Conservation (phyloP, 1,284 basidiomycete genomes). For the Lentinula novae-zelandiae region DNA sequence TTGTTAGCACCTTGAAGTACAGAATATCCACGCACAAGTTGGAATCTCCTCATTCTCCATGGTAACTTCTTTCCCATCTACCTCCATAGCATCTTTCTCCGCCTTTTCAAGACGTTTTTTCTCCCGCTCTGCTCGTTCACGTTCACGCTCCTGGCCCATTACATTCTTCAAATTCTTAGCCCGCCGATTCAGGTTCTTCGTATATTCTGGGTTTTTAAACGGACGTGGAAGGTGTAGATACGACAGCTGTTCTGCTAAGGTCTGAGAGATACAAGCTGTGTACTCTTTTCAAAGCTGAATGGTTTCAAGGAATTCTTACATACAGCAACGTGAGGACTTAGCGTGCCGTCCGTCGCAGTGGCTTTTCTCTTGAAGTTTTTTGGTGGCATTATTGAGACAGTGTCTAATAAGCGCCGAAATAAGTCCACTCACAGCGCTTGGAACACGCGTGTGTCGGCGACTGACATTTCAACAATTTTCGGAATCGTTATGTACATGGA, state of each 20-base stretch:
- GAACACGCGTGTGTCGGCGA: too few species aligned
- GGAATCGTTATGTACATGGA: too few species aligned
- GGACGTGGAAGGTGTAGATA: slow-evolving; percentile 64
- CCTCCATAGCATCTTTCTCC: slow-evolving; percentile 30
- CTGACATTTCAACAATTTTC: too few species aligned
- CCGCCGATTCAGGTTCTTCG: slow-evolving; percentile 63
- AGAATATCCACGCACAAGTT: slow-evolving; percentile 47
- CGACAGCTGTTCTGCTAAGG: slow-evolving; percentile 65
- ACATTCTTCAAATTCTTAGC: slow-evolving; percentile 77
- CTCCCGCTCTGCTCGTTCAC: slow-evolving; percentile 64
- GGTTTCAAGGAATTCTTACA: slow-evolving; percentile 22
- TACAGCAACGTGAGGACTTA: slow-evolving; percentile 40
- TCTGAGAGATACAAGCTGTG: slow-evolving; percentile 5
- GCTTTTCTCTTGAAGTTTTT: slow-evolving; percentile 39
- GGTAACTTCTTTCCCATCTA: slow-evolving; percentile 28
- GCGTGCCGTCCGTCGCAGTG: slow-evolving; percentile 35
- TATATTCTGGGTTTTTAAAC: slow-evolving; percentile 71
- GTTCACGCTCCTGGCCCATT: slow-evolving; percentile 69
- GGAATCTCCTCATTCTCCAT: slow-evolving; percentile 54
- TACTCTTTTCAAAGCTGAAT: neutral
- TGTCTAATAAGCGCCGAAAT: neutral
- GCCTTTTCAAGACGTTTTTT: slow-evolving; percentile 40
- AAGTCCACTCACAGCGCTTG: too few species aligned
- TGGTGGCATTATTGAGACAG: slow-evolving; percentile 34
- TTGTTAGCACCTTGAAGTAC: neutral